Conservation (phyloP, 305 asterid species). For the Withania somnifera region DNA sequence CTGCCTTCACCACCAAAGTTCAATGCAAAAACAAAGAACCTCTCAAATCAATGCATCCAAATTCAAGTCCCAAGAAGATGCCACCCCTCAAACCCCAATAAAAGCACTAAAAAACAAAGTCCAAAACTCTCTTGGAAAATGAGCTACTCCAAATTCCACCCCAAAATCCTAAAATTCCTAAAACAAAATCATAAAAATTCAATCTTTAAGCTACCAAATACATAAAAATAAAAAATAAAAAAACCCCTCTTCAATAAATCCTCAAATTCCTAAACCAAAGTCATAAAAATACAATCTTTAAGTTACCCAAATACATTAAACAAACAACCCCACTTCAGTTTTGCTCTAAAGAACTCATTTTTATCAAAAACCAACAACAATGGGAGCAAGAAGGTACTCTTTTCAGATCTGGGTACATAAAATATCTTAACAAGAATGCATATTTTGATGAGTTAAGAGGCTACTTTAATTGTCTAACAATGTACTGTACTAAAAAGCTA, state of each 20-base stretch:
- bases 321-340: constrained; percentile 1
- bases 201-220: not conserved
- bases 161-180: not conserved
- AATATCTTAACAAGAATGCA: constrained; percentile 6
- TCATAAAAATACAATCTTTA: constrained; percentile 6
- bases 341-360: constrained; percentile 7
- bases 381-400: constrained; percentile 10
- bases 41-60: not conserved
- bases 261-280: not conserved
- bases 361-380: constrained; percentile 9
- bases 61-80: not conserved
- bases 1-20: not conserved
- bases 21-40: no score
- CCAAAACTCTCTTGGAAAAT: constrained; percentile 11
- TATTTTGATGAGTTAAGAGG: constrained; percentile 15
- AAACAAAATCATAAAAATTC: constrained; percentile 1
- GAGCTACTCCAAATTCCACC: not conserved
- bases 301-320: not conserved
- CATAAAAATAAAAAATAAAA: constrained; percentile 4
- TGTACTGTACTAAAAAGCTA: constrained; percentile 36
- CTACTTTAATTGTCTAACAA: constrained; percentile 11
- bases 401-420: constrained; percentile 28
- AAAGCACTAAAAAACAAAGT: constrained; percentile 10
- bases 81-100: not conserved
- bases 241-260: not conserved